Percentiles rank a stretch among this genome's conserved stretches.
Conservation (phyloP, 148 eudicot species). For the Silene uniflora region DNA sequence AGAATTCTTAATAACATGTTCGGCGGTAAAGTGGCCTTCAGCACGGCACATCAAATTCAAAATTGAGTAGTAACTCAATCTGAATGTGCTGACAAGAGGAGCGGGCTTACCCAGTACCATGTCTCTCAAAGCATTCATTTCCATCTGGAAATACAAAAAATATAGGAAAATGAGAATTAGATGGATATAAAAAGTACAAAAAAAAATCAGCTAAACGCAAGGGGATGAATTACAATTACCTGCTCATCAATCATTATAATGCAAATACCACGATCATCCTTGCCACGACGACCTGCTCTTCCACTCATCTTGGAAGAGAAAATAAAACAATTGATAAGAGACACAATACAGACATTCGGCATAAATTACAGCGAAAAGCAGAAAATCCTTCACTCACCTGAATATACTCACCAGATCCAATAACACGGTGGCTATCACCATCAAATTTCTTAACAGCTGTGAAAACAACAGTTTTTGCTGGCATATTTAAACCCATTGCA, state of each 20-base stretch:
- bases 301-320: conserved; percentile 82
- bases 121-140: conserved; percentile 81
- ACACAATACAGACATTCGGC: conserved; percentile 6
- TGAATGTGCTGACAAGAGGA: conserved; percentile 93
- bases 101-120: conserved; percentile 96
- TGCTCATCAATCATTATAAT: conserved; percentile 97
- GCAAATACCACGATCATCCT: conserved; percentile 97
- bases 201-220: not conserved
- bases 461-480: conserved; percentile 98
- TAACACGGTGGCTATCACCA: conserved; percentile 88
- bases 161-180: not conserved
- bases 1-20: conserved; percentile 91
- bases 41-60: conserved; percentile 97
- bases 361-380: not conserved
- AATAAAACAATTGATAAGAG: not conserved
- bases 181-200: not conserved
- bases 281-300: conserved; percentile 99
- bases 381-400: conserved; percentile 66
- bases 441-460: conserved; percentile 95
- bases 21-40: conserved; percentile 95
- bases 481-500: conserved; percentile 99
- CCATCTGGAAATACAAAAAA: conserved; percentile 52
- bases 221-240: conserved; percentile 40
- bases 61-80: conserved; percentile 94
- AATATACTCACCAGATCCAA: conserved; percentile 98